A percentile compares a stretch with the other conserved stretches of the same genome.
Evolutionary conservation across 164 flowering plant species (phyloP).

Genomic region (Malania oleifera): DNA sequence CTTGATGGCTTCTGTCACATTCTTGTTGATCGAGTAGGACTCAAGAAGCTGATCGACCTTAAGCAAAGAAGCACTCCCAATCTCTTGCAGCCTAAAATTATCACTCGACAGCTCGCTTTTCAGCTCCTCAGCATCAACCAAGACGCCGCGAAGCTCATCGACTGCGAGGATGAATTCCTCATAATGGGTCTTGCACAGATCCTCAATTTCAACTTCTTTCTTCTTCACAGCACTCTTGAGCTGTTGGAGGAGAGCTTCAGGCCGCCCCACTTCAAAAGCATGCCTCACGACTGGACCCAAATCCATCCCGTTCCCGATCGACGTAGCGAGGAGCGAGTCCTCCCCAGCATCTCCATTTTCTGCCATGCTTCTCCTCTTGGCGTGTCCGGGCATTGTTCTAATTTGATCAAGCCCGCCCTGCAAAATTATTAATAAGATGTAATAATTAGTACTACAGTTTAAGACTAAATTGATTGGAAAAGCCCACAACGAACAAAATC

Average conservation of each 20-base stretch:
- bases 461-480: too few relatives aligned
- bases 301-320: conserved; percentile 82
- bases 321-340: conserved; percentile 63
- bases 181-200: conserved; percentile 84
- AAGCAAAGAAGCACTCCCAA: conserved; percentile 60
- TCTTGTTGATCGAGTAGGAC: conserved; percentile 62
- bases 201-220: conserved; percentile 93
- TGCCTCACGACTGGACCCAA: conserved; percentile 73
- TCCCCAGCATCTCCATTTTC: conserved; percentile 85
- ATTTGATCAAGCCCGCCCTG: too few relatives aligned
- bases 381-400: conserved; percentile 51
- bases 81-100: conserved; percentile 71
- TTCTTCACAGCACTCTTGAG: conserved; percentile 67
- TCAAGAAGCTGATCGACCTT: conserved; percentile 84
- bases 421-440: too few relatives aligned
- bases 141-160: conserved; percentile 90
- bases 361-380: conserved; percentile 49
- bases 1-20: conserved; percentile 67
- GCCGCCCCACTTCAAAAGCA: conserved; percentile 79
- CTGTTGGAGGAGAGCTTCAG: conserved; percentile 73
- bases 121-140: conserved; percentile 91
- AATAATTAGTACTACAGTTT: too few relatives aligned
- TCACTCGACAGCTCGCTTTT: conserved; percentile 70
- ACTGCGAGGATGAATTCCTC: conserved; percentile 91
- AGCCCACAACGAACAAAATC: too few relatives aligned